These are phyloP conservation scores for Apiotrichum laibachii DNA, from an alignment of 1,284 basidiomycete species.

Conservation along the genomic window DNA sequence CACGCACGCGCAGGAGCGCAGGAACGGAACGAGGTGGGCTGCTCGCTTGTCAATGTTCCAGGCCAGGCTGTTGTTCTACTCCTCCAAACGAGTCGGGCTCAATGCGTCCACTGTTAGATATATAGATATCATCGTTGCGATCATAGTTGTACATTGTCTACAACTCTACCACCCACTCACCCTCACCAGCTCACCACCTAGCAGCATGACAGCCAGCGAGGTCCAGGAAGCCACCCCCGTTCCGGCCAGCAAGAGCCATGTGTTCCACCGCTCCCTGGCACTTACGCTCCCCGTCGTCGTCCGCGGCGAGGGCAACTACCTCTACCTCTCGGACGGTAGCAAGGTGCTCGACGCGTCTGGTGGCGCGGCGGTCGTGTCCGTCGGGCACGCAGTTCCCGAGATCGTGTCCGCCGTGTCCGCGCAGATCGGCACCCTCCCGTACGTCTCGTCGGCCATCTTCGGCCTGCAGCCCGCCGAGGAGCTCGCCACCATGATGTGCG, in stretches of 20 bases:
- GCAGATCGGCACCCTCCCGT: slow-evolving; percentile 67
- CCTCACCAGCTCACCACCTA: too few species aligned
- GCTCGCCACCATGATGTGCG: slow-evolving; percentile 62
- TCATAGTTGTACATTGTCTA: too few species aligned
- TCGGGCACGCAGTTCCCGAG: slow-evolving; percentile 70
- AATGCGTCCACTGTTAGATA: too few species aligned
- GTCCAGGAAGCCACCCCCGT: not conserved
- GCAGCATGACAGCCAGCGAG: not conserved
- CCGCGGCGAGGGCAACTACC: slow-evolving; percentile 29
- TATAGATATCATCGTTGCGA: too few species aligned
- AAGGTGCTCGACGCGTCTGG: slow-evolving; percentile 53
- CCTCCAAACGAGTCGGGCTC: too few species aligned
- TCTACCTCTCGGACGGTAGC: slow-evolving; percentile 25
- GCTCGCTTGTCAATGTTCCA: too few species aligned
- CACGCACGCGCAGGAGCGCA: too few species aligned
- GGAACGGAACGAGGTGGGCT: too few species aligned
- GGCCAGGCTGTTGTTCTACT: too few species aligned
- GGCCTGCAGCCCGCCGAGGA: slow-evolving; percentile 28
- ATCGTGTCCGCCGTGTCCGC: slow-evolving; percentile 28
- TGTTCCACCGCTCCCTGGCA: slow-evolving; percentile 28
- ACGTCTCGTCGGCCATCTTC: slow-evolving; percentile 24
- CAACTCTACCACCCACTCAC: too few species aligned
- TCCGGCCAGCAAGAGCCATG: not conserved
- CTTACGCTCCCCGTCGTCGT: slow-evolving; percentile 21
- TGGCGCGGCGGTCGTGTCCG: slow-evolving; percentile 75